Evolutionary conservation across 441 rosid genomes (phyloP).

Genomic region (Populus hybrid): DNA sequence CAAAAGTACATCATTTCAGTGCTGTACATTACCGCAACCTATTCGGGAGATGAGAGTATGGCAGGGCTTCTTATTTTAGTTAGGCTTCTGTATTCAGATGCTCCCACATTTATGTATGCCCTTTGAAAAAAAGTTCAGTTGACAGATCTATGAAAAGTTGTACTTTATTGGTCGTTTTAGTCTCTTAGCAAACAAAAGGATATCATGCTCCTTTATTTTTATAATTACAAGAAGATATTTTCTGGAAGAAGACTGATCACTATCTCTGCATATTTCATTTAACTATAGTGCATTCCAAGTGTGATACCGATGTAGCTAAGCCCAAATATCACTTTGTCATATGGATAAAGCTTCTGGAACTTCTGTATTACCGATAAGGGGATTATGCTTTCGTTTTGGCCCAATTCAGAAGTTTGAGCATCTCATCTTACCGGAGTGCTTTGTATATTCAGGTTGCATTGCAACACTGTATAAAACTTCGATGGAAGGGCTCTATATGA

Average conservation of each 20-base stretch:
- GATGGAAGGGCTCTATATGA: not conserved
- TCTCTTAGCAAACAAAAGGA: not conserved
- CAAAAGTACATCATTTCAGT: too few species aligned
- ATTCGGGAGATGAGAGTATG: not conserved
- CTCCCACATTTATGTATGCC: not conserved
- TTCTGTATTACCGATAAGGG: too few species aligned
- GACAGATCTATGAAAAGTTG: not conserved
- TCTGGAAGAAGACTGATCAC: not conserved
- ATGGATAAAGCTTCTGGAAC: too few species aligned
- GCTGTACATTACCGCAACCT: too few species aligned
- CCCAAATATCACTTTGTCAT: too few species aligned
- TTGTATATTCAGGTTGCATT: not conserved
- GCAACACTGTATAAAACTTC: not conserved
- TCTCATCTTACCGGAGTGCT: not conserved
- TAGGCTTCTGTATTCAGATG: not conserved
- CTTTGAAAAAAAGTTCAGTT: not conserved
- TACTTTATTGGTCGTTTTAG: not conserved
- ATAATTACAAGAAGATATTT: not conserved
- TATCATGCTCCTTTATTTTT: not conserved
- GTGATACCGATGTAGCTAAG: too few species aligned
- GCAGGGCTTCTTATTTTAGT: not conserved
- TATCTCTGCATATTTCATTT: not conserved
- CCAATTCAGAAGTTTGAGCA: not conserved
- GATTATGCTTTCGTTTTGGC: not conserved
- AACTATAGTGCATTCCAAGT: not conserved